These are phyloP conservation scores for Ogataea populi-albae DNA, from an alignment of 805 yeast genomes.

Conservation along the genomic window DNA sequence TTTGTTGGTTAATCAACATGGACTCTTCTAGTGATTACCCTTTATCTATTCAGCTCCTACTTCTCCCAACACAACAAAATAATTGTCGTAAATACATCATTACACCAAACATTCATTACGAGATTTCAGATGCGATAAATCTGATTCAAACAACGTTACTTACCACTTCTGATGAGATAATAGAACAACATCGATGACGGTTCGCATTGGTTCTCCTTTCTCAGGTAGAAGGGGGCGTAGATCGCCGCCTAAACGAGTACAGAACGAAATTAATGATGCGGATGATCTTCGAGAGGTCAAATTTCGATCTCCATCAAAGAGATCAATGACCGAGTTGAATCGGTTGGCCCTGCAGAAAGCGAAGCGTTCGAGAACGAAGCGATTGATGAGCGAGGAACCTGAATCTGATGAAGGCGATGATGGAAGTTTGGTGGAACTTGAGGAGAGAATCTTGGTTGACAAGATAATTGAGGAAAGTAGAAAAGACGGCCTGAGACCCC, in stretches of 20 bases:
- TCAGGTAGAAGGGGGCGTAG: constrained; percentile 22
- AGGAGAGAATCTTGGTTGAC: constrained; percentile 47
- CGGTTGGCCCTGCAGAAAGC: constrained; percentile 51
- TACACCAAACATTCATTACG: too few species aligned
- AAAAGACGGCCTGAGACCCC: constrained; percentile 23
- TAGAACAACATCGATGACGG: background rate
- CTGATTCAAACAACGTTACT: background rate
- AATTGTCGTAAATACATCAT: too few species aligned
- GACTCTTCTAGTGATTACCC: too few species aligned
- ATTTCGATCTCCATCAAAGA: constrained; percentile 42
- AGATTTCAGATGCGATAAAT: too few species aligned
- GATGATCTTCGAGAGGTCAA: constrained; percentile 38
- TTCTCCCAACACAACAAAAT: too few species aligned
- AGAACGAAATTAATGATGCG: constrained; percentile 12
- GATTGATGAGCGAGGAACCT: constrained; percentile 23
- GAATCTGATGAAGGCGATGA: constrained; percentile 31
- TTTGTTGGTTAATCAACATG: too few species aligned
- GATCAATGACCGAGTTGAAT: constrained; percentile 40
- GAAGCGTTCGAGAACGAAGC: constrained; percentile 32
- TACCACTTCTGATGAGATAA: background rate
- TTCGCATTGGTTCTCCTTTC: constrained; percentile 7
- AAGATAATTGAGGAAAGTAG: constrained; percentile 39
- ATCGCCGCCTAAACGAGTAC: constrained; percentile 38
- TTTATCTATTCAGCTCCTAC: too few species aligned
- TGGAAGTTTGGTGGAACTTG: constrained; percentile 35